A percentile compares a stretch with the other conserved stretches of the same genome.
Evolutionary conservation across 179 eudicot species (phyloP).

Genomic region (Spergularia azorica): DNA sequence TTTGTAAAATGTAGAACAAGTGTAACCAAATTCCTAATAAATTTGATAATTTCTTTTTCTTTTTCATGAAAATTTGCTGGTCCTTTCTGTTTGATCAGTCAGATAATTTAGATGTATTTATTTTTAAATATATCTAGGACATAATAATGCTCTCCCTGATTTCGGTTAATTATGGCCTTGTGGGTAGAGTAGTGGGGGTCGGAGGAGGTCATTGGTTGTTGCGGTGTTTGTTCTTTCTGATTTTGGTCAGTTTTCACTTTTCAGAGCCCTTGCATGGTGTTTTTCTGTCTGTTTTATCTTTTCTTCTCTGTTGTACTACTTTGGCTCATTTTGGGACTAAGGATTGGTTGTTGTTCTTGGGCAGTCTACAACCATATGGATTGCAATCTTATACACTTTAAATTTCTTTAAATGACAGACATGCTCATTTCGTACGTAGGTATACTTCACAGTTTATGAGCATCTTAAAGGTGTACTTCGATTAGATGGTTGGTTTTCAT

Average conservation of each 20-base stretch:
- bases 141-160: too few species aligned
- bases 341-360: background rate
- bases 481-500: constrained; percentile 55
- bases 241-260: background rate
- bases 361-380: background rate
- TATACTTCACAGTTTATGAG: constrained; percentile 84
- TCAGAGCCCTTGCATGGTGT: background rate
- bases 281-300: background rate
- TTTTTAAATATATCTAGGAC: too few species aligned
- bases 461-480: constrained; percentile 64
- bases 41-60: too few species aligned
- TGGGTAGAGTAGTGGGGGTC: too few species aligned
- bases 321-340: background rate
- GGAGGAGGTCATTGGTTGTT: background rate
- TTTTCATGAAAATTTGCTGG: too few species aligned
- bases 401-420: constrained; percentile 40
- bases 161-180: too few species aligned
- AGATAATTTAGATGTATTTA: too few species aligned
- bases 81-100: too few species aligned
- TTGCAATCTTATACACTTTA: constrained; percentile 27
- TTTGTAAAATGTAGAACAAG: too few species aligned
- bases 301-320: background rate
- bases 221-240: background rate
- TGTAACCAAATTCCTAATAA: too few species aligned
- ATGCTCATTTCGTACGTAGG: constrained; percentile 55